A percentile compares a stretch with the other conserved stretches of the same genome.
These are phyloP conservation scores for Nigrospora oryzae DNA, from an alignment of 2,329 filamentous ascomycete species.

Conservation along the genomic window DNA sequence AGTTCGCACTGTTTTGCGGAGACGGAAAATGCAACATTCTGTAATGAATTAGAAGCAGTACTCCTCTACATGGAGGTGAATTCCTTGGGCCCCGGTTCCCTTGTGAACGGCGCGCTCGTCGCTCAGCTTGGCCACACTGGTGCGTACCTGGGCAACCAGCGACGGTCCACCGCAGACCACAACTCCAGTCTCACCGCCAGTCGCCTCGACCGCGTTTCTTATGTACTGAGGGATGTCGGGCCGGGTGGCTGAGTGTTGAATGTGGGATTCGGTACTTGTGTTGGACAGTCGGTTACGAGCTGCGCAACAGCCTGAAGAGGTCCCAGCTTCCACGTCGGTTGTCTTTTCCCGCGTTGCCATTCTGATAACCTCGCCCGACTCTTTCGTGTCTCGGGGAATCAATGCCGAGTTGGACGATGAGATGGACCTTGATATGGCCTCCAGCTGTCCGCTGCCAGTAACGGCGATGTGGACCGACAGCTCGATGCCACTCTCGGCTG, in stretches of 20 bases:
- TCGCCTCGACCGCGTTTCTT: constrained; percentile 43
- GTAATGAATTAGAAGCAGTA: constrained; percentile 36
- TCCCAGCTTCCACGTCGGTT: background rate
- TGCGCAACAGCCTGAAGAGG: constrained; percentile 3
- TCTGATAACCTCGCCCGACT: background rate
- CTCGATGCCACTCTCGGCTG: constrained; percentile 35
- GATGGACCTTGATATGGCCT: constrained; percentile 7
- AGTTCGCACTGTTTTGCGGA: too few species aligned
- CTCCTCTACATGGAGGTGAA: constrained; percentile 52
- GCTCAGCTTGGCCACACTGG: constrained; percentile 44
- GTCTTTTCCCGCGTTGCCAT: background rate
- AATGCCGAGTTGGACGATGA: constrained; percentile 5
- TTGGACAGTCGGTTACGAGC: constrained; percentile 9
- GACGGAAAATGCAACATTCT: background rate
- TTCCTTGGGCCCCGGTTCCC: constrained; percentile 55
- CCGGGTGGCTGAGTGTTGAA: constrained; percentile 35
- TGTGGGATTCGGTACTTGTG: constrained; percentile 26
- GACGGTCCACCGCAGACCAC: constrained; percentile 51
- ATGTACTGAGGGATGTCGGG: constrained; percentile 45
- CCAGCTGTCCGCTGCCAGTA: constrained; percentile 28
- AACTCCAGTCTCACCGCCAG: constrained; percentile 52
- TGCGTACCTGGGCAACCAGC: constrained; percentile 44
- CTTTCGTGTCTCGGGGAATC: constrained; percentile 4
- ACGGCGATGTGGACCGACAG: constrained; percentile 46
- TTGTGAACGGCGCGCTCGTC: constrained; percentile 58